These are phyloP conservation scores for Vickermania spadyakhi DNA, from an alignment of 208 protist species.

Conservation along the genomic window DNA sequence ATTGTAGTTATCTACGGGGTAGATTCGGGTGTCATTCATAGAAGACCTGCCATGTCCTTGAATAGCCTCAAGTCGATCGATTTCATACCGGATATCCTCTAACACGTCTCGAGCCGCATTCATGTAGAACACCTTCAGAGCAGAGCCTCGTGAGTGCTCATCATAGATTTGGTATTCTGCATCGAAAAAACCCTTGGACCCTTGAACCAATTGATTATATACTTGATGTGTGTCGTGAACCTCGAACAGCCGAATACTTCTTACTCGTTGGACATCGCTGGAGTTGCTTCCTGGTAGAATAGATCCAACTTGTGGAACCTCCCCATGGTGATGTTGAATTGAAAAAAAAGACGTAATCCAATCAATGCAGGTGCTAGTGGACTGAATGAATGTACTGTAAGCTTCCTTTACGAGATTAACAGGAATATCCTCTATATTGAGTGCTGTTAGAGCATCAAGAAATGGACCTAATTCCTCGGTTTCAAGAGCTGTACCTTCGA, in stretches of 20 bases:
- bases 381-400: constrained; percentile 57
- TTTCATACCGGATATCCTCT: constrained; percentile 36
- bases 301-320: constrained; percentile 47
- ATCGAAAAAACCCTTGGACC: constrained; percentile 50
- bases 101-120: constrained; percentile 38
- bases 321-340: constrained; percentile 32
- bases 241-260: constrained; percentile 24
- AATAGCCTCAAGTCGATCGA: constrained; percentile 35
- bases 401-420: constrained; percentile 16
- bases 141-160: constrained; percentile 28
- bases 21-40: neutral
- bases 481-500: neutral
- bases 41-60: constrained; percentile 6
- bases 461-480: neutral
- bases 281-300: constrained; percentile 20
- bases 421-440: constrained; percentile 18
- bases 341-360: constrained; percentile 37
- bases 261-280: neutral
- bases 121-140: constrained; percentile 54
- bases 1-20: neutral
- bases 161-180: constrained; percentile 59
- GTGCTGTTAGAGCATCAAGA: constrained; percentile 12
- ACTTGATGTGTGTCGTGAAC: constrained; percentile 55
- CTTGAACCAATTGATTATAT: constrained; percentile 39
- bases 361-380: constrained; percentile 24